Percentiles rank a stretch among this genome's conserved stretches.
phyloP scores from a whole-genome alignment of 495 filamentous ascomycete species.

The Sabuloglossum arenarium region DNA sequence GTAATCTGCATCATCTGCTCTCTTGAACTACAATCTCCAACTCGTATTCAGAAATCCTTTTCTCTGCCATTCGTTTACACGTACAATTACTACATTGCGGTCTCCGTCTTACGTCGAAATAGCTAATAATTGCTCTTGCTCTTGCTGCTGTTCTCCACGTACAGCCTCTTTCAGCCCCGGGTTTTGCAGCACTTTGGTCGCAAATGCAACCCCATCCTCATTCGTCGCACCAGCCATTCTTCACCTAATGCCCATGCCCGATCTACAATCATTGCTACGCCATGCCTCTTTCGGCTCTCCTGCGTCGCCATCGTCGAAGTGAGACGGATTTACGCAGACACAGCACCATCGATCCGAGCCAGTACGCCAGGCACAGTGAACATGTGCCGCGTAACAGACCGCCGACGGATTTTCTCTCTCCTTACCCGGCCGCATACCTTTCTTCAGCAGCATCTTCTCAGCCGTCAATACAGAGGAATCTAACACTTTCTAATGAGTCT shows the following conservation, averaged over 20 bases:
- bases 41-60: no score
- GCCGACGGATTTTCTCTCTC: conserved; percentile 2
- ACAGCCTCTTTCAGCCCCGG: neutral
- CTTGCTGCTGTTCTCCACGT: neutral
- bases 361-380: neutral
- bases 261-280: neutral
- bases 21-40: no score
- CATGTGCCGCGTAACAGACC: neutral
- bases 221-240: neutral
- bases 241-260: neutral
- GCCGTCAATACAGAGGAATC: neutral
- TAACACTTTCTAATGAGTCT: neutral
- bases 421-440: neutral
- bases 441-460: neutral
- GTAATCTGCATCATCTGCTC: neutral
- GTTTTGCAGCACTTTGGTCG: neutral
- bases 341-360: neutral
- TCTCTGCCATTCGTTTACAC: no score
- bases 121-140: no score
- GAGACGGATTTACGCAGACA: conserved; percentile 4
- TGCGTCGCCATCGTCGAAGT: conserved; percentile 6
- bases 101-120: no score
- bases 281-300: conserved; percentile 3
- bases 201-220: neutral
- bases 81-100: no score